A percentile compares a stretch with the other conserved stretches of the same genome.
Conservation (phyloP, 371 early-diverging fungal genomes). For the Umbelopsis sp. region DNA sequence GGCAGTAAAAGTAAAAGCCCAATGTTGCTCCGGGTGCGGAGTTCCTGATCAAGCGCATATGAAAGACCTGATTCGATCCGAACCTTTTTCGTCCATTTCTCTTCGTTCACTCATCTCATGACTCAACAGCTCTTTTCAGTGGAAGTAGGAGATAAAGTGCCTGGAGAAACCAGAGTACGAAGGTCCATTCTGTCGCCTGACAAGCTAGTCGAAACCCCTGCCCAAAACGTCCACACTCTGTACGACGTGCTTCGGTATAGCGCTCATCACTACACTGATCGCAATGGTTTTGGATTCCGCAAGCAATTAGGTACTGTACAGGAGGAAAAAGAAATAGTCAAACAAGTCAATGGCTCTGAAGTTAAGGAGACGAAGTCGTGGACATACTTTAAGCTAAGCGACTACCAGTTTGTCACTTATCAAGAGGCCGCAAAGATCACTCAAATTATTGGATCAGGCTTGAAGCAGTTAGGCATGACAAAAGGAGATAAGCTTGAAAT, state of each 20-base stretch:
- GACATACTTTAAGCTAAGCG: constrained; percentile 77
- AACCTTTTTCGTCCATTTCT: not conserved
- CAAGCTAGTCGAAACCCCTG: constrained; percentile 54
- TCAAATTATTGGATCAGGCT: constrained; percentile 65
- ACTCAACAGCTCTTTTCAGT: constrained; percentile 25
- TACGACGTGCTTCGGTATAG: constrained; percentile 69
- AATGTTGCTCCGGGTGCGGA: not conserved
- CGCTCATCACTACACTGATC: constrained; percentile 43
- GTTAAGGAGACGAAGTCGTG: constrained; percentile 78
- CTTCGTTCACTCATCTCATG: not conserved
- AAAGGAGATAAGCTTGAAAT: constrained; percentile 69
- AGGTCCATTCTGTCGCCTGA: constrained; percentile 61
- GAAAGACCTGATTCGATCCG: not conserved
- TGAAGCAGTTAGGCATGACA: constrained; percentile 66
- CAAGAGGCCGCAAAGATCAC: constrained; percentile 56
- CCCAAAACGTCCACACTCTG: constrained; percentile 64
- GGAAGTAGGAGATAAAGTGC: constrained; percentile 53
- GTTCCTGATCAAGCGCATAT: not conserved
- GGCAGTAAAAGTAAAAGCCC: too few species aligned
- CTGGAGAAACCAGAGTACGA: constrained; percentile 56
- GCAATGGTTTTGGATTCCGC: constrained; percentile 73
- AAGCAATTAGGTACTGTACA: constrained; percentile 63
- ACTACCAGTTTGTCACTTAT: constrained; percentile 71
- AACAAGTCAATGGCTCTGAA: constrained; percentile 65
- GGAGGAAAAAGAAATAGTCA: constrained; percentile 78